Base-by-base conservation (phyloP, 305 asterid species). In the Solanum hybrid region DNA sequence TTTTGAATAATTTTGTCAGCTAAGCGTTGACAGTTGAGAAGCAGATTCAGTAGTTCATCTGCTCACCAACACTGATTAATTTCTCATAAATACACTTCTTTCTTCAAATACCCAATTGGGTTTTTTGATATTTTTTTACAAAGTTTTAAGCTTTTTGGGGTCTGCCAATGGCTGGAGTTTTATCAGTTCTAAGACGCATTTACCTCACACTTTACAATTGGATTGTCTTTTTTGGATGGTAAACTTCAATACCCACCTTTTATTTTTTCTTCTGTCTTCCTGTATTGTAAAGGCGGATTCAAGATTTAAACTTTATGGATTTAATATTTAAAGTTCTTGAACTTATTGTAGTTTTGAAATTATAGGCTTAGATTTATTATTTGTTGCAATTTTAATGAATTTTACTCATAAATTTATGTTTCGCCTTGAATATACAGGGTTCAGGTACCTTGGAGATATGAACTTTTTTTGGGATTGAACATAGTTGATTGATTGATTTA, bases 151-250 rank as follows among this genome's bases (percentile, higher is more conserved):
- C 76, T 78, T 78, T 11, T 78, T 78, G 8, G 18, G 1, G 85
- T 22, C 31, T 10, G 88, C 26, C 90, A 76, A 96, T 97, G 99
- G 98, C 97, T 90, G 95, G 96, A 88, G 61, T 91, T 16, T 81
- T 89, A 90, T 92, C 97, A 74, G 75, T 93, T 51, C 37, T 93
- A 89, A 95, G 93, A 80, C 95, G 99, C 78, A 57, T 93, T 75
- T 97, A 96, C 94, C 99, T 97, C 91, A 88, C 93, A 29, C 28
- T 93, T 87, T 95, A 97, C 95, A 97, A 96, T 88, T 97, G 99
- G 99, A 34, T 93, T 6, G 91, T 97, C 71, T 95, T 96, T 91
- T 28, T 93, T 86, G 99, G 98, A 84, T 97, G 99, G 99, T 90
- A 93, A 61, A 6, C 33, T 89, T 86, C 87, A 16, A 11, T 46